Conservation (phyloP, 1,284 basidiomycete species). For the Sparassis latifolia region DNA sequence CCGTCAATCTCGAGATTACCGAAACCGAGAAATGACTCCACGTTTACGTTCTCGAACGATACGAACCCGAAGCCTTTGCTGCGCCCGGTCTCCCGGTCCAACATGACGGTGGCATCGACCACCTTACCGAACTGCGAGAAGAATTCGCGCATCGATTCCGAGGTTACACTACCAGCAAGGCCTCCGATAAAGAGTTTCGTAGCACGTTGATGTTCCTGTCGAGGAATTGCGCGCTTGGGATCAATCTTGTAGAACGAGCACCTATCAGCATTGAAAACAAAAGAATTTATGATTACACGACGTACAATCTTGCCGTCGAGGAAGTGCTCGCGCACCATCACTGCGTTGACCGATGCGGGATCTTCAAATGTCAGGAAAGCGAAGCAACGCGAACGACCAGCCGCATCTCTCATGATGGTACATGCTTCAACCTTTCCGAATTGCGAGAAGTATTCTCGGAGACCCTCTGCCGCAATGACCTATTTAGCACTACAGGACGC, state of each 20-base stretch:
- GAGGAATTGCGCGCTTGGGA: constrained; percentile 96
- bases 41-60: constrained; percentile 87
- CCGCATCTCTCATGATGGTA: constrained; percentile 92
- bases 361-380: constrained; percentile 94
- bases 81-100: constrained; percentile 92
- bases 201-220: constrained; percentile 88
- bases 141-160: constrained; percentile 88
- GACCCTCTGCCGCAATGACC: constrained; percentile 43
- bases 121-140: constrained; percentile 91
- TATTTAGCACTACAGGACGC: constrained; percentile 23
- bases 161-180: constrained; percentile 86
- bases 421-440: constrained; percentile 86
- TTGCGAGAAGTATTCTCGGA: constrained; percentile 66
- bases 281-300: constrained; percentile 36
- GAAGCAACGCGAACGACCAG: constrained; percentile 88
- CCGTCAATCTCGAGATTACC: constrained; percentile 87
- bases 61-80: constrained; percentile 99
- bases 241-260: constrained; percentile 69
- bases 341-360: constrained; percentile 71
- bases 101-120: constrained; percentile 97
- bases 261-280: too few species aligned
- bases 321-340: constrained; percentile 79
- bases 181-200: constrained; percentile 96
- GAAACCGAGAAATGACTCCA: constrained; percentile 79
- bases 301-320: constrained; percentile 90